phyloP scores from a whole-genome alignment of 306 rosid genomes.

The Glycine latifolia region DNA sequence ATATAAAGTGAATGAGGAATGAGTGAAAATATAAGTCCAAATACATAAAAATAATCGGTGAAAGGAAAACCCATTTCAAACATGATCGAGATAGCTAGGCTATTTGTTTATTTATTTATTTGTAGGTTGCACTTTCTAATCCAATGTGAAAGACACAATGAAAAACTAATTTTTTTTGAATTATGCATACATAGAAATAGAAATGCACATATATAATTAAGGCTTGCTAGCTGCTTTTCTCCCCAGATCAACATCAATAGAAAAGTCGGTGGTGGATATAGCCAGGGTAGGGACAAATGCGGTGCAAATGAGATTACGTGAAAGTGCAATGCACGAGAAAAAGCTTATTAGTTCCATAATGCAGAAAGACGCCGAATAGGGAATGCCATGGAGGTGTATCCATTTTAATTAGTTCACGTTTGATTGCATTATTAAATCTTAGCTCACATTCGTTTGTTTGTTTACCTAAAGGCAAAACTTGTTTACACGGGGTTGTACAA shows the following conservation, averaged over 20 bases:
- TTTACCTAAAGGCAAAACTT: background rate
- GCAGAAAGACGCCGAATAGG: background rate
- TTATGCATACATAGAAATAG: background rate
- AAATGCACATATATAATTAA: background rate
- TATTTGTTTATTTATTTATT: background rate
- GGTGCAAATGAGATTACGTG: background rate
- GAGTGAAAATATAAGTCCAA: background rate
- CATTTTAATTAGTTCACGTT: background rate
- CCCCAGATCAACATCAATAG: background rate
- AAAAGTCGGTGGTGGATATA: slow-evolving; percentile 22
- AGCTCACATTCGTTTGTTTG: background rate
- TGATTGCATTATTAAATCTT: too few species aligned
- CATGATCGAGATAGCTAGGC: too few species aligned
- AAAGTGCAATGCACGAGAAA: slow-evolving; percentile 4
- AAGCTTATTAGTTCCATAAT: background rate
- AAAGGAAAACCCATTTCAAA: too few species aligned
- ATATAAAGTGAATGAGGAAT: background rate
- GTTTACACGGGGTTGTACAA: background rate
- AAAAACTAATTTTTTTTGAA: background rate
- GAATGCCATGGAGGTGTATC: background rate
- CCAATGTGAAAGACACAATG: background rate
- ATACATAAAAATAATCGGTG: background rate
- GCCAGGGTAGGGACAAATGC: background rate
- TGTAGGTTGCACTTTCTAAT: background rate
- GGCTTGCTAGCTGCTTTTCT: too few species aligned